Evolutionary conservation across 139 green algal genomes (phyloP).

Genomic region (Chlorella sp.): DNA sequence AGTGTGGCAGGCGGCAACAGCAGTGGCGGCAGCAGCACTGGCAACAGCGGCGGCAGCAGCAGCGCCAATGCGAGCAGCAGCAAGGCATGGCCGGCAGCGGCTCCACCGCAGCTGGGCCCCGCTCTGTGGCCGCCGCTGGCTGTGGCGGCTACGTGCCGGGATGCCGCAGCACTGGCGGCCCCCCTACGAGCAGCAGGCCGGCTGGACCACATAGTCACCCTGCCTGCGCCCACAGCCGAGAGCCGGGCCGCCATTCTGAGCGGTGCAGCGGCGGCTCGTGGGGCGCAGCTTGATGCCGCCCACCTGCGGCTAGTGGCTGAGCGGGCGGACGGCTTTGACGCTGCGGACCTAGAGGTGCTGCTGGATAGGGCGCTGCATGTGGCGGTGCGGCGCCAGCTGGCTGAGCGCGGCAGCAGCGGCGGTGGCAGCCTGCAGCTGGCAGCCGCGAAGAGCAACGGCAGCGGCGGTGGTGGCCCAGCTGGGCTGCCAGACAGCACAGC

Average conservation of each 20-base stretch:
- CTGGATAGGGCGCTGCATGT: conserved; percentile 71
- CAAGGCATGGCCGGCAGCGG: not conserved
- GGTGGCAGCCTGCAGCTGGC: conserved; percentile 22
- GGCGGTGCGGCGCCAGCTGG: conserved; percentile 50
- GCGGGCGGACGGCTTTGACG: conserved; percentile 78
- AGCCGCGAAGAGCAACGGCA: not conserved
- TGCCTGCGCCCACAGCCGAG: conserved; percentile 51
- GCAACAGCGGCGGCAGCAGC: too few species aligned
- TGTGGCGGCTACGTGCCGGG: conserved; percentile 46
- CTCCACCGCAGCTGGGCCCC: not conserved
- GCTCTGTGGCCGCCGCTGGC: conserved; percentile 46
- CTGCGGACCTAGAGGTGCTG: conserved; percentile 71
- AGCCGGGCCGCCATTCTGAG: conserved; percentile 62
- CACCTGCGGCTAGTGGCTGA: conserved; percentile 42
- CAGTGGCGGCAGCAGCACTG: not conserved
- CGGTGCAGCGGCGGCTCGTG: conserved; percentile 34
- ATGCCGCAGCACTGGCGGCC: conserved; percentile 47
- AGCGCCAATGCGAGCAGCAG: not conserved
- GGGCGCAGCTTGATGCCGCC: not conserved
- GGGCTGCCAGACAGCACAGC: too few species aligned
- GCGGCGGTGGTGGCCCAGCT: not conserved
- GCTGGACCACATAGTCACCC: conserved; percentile 56
- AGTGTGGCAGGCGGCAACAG: not conserved
- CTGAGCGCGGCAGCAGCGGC: not conserved
- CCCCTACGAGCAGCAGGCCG: conserved; percentile 56